Base-by-base conservation (phyloP, 805 yeast genomes). In the Wickerhamomyces tratensis region DNA sequence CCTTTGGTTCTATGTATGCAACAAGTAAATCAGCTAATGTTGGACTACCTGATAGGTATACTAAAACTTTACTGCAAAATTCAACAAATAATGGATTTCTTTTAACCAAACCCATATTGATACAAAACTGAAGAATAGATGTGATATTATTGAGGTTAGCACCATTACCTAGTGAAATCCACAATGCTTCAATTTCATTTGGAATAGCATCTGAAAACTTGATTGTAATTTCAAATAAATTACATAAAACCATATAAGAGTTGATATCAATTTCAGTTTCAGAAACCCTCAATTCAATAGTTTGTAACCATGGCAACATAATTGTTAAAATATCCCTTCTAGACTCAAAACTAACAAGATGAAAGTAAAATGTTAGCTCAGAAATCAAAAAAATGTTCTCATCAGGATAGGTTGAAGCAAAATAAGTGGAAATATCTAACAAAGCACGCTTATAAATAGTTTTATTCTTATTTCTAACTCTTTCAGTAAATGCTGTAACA, bases 141-240 rank as follows among this genome's bases (percentile, higher is more conserved):
- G 78, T 78, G 20, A 82, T 80, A 52, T 91, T 88, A n/a, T 66
- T 70, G 30, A 75, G 71, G 29, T 76, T 72, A n/a, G 74, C 72
- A 6, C 83, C 86, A 40, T 74, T 77, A 1, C 94, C 96, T n/a
- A 93, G 66, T 0, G 97, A 91, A 6, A 86, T 87, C 99, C 99
- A 93, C 25, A 93, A 62, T 0, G 95, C 95, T 58, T 89, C 97
- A 10, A 93, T 86, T 52, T 88, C 98, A 52, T 82, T 83, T 37
- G 86, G 86, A 50, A 86, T 77, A 12, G 70, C 68, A 39, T 82
- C 80, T 41, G 89, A 77, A 51, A 82, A 85, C 45, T 77, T 77
- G 34, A 87, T 77, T 0, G 97, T 87, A 35, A 93, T 82, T 50
- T 86, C 97, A 58, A 89, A 77, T 42, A 91, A 63, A 48, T 89